These are phyloP conservation scores for Karstenula rhodostoma DNA, from an alignment of 2,329 filamentous ascomycete species.

Conservation along the genomic window DNA sequence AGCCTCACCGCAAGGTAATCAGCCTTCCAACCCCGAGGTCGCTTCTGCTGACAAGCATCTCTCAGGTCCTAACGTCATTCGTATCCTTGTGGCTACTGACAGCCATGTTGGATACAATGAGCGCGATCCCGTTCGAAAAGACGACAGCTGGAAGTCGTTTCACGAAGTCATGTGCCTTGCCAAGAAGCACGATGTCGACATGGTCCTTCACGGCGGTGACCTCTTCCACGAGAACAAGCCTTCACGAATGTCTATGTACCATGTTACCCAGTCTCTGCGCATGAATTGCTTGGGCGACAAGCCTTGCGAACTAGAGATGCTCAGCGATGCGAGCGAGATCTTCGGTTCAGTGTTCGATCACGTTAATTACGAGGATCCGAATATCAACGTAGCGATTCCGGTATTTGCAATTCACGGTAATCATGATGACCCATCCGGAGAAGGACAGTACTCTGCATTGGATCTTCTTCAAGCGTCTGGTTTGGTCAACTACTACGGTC, in stretches of 20 bases:
- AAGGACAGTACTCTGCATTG: slow-evolving; percentile 88
- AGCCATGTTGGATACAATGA: slow-evolving; percentile 98
- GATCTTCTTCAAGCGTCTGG: slow-evolving; percentile 92
- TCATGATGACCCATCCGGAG: slow-evolving; percentile 97
- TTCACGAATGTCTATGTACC: slow-evolving; percentile 92
- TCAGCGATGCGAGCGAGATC: slow-evolving; percentile 90
- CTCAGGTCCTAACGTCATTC: slow-evolving; percentile 80
- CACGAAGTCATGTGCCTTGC: slow-evolving; percentile 94
- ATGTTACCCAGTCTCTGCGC: slow-evolving; percentile 93
- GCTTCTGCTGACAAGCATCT: slow-evolving; percentile 19
- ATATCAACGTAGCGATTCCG: slow-evolving; percentile 96
- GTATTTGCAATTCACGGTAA: slow-evolving; percentile 99
- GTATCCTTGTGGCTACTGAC: slow-evolving; percentile 92
- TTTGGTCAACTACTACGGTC: slow-evolving; percentile 93
- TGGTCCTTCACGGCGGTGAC: slow-evolving; percentile 94
- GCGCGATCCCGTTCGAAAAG: slow-evolving; percentile 89
- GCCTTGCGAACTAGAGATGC: slow-evolving; percentile 91
- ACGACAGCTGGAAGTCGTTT: slow-evolving; percentile 96
- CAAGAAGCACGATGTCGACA: slow-evolving; percentile 89
- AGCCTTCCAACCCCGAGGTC: not conserved
- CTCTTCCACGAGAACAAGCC: slow-evolving; percentile 99
- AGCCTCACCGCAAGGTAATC: slow-evolving; percentile 37
- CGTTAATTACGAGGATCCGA: slow-evolving; percentile 96
- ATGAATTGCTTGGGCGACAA: slow-evolving; percentile 96
- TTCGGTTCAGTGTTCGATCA: slow-evolving; percentile 89